phyloP scores from a whole-genome alignment of 768 basidiomycete genomes.

The Hericium rajendrae region DNA sequence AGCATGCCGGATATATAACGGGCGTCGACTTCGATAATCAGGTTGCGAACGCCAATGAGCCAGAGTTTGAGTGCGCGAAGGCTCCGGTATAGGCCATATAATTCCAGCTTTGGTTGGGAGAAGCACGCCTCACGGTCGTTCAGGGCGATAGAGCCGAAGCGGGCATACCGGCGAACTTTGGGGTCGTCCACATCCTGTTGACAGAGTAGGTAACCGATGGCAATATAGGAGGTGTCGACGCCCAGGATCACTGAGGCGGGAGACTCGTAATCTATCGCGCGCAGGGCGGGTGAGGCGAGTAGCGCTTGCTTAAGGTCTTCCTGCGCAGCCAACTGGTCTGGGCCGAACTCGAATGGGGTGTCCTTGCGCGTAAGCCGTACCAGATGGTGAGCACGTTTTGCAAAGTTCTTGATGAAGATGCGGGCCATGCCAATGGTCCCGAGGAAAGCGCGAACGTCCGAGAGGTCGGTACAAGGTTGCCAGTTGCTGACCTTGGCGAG shows the following conservation, averaged over 20 bases:
- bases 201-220: conserved; percentile 18
- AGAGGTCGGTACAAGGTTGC: conserved; percentile 10
- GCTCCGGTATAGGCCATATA: conserved; percentile 17
- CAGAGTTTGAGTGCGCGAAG: neutral
- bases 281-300: neutral
- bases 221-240: conserved; percentile 19
- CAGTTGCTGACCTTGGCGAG: conserved; percentile 20
- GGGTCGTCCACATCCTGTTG: conserved; percentile 16
- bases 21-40: too few species aligned
- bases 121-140: conserved; percentile 18
- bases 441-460: conserved; percentile 19
- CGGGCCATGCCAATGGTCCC: conserved; percentile 16
- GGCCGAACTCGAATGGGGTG: conserved; percentile 11
- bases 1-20: too few species aligned
- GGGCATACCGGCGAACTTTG: conserved; percentile 15
- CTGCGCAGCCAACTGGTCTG: conserved; percentile 9
- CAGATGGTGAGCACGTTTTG: conserved; percentile 13
- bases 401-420: conserved; percentile 17
- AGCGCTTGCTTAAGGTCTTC: conserved; percentile 13
- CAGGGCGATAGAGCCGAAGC: conserved; percentile 30
- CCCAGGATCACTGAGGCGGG: conserved; percentile 14
- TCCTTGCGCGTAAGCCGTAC: conserved; percentile 15
- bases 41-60: neutral
- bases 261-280: conserved; percentile 15
- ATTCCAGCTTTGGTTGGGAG: conserved; percentile 20